A percentile compares a stretch with the other conserved stretches of the same genome.
phyloP scores from a whole-genome alignment of 257 asterid species.

The Phtheirospermum japonicum region DNA sequence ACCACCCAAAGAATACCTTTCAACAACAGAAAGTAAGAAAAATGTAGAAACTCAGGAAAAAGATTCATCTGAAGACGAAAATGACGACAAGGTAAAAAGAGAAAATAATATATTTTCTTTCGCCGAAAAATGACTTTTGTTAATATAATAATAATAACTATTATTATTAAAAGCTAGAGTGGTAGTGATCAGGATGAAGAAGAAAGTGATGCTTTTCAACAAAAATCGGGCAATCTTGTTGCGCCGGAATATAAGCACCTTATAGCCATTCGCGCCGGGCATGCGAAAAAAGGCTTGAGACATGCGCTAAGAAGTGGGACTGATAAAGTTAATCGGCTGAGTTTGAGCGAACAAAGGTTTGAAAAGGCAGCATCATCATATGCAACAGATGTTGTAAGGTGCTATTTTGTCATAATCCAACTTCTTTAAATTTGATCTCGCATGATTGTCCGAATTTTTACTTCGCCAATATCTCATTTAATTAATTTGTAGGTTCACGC shows the following conservation, averaged over 20 bases:
- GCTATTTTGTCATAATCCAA: too few species aligned
- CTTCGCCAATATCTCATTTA: too few species aligned
- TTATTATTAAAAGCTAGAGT: too few species aligned
- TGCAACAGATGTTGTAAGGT: conserved; percentile 24
- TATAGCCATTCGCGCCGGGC: conserved; percentile 77
- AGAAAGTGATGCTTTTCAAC: conserved; percentile 33
- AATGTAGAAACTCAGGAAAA: conserved; percentile 37
- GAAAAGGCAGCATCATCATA: conserved; percentile 56
- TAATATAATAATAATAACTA: too few species aligned
- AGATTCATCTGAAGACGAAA: conserved; percentile 54
- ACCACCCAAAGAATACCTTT: conserved; percentile 85
- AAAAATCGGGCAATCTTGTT: conserved; percentile 33
- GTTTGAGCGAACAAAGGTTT: conserved; percentile 70
- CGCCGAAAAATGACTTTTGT: too few species aligned
- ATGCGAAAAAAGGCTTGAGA: conserved; percentile 63
- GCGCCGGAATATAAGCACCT: conserved; percentile 55
- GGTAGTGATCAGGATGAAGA: conserved; percentile 39
- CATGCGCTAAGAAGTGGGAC: conserved; percentile 44
- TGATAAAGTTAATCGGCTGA: conserved; percentile 64
- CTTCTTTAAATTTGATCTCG: too few species aligned
- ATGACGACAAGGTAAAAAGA: conserved; percentile 42
- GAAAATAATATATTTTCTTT: too few species aligned
- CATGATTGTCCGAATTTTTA: too few species aligned
- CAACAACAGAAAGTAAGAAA: conserved; percentile 26
- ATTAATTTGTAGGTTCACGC: conserved; percentile 72